Evolutionary conservation across 2,329 filamentous ascomycete genomes (phyloP), one percentile per base, ranked within the genome.

Genomic region (Talaromyces sp.): DNA sequence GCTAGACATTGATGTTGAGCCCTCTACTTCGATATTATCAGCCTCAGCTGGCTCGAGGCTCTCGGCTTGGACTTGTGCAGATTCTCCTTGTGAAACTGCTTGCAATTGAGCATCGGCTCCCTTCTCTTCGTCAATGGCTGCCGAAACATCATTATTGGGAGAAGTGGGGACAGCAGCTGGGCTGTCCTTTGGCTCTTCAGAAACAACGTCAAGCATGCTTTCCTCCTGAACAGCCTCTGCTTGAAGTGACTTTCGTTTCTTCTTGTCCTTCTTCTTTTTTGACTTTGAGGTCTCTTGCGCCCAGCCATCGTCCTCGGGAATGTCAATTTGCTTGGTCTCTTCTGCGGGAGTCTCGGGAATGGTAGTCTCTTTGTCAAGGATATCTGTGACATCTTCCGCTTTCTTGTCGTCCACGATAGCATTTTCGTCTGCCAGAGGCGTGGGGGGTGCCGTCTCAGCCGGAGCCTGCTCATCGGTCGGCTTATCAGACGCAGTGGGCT

Each of bases 231-330:
- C 14, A 31, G 23, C 28, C 39, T 57, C 58, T 33, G 40, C n/a
- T 63, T 60, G 57, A 37, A 57, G 25, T 25, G 62, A 63, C 59
- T 58, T 61, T 23, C 37, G 75, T 61, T 74, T 74, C 64, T 80
- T 79, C 69, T 79, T 78, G 16, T 69, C 78, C 69, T 72, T 74
- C 11, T 67, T 66, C 50, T 72, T 72, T 35, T 71, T 71, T 9
- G 66, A 68, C 54, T 67, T 70, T 5, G 67, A 39, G 35, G 46
- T 55, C 16, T 63, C 61, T 16, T 55, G 56, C 11, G n/a, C 31
- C 44, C n/a, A 33, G 23, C 35, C 54, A 7, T 57, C 48, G 7
- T 60, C 58, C 35, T 54, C 48, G 12, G 14, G 50, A 37, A 2
- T 35, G 8, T 21, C 46, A 5, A 31, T 8, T 42, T 61, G 35